Evolutionary conservation across 805 yeast species (phyloP).

Genomic region (Starmera quercuum): DNA sequence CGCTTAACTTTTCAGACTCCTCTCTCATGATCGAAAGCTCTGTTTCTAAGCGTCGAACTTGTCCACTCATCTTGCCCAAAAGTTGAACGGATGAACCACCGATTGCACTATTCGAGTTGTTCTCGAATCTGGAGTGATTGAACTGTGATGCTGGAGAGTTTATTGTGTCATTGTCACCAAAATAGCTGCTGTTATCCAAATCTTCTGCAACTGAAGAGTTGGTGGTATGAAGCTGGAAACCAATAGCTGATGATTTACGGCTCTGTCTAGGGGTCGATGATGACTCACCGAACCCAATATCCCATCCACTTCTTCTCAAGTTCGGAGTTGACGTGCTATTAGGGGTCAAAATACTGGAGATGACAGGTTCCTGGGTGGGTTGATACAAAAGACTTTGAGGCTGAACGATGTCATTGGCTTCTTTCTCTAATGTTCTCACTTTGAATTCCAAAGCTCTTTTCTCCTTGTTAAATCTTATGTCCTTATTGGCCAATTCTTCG

Average conservation of each 20-base stretch:
- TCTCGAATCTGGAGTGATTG: constrained; percentile 7
- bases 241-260: constrained; percentile 13
- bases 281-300: constrained; percentile 39
- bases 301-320: constrained; percentile 17
- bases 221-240: not conserved
- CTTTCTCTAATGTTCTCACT: constrained; percentile 11
- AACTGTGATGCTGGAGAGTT: constrained; percentile 14
- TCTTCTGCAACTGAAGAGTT: constrained; percentile 3
- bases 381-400: constrained; percentile 8
- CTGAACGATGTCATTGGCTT: constrained; percentile 8
- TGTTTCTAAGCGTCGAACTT: constrained; percentile 71
- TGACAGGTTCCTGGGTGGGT: not conserved
- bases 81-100: constrained; percentile 46
- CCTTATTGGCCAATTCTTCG: constrained; percentile 12
- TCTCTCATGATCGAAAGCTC: constrained; percentile 63
- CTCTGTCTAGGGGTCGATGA: constrained; percentile 35
- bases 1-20: constrained; percentile 44
- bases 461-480: constrained; percentile 10
- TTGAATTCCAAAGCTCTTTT: constrained; percentile 11
- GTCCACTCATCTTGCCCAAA: constrained; percentile 67
- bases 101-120: constrained; percentile 7
- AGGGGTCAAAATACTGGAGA: not conserved
- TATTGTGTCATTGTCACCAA: constrained; percentile 8
- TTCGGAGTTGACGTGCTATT: constrained; percentile 14
- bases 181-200: constrained; percentile 7